These are phyloP conservation scores for Multifurca ochricompacta DNA, from an alignment of 768 basidiomycete genomes.

Conservation along the genomic window DNA sequence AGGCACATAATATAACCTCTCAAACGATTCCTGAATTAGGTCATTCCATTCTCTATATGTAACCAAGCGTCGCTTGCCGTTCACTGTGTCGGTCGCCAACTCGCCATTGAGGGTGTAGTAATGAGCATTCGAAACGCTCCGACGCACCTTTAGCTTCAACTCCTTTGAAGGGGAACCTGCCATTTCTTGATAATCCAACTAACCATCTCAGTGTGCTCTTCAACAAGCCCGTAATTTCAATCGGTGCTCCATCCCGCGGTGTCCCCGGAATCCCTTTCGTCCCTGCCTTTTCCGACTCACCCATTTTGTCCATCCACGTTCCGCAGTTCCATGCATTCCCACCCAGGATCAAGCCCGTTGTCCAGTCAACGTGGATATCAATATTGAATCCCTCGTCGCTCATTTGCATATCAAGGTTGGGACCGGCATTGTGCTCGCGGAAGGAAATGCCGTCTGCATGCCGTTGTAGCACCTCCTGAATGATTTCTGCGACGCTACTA, in stretches of 20 bases:
- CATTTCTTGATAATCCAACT: conserved; percentile 49
- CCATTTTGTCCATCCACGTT: conserved; percentile 99
- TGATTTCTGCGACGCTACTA: conserved; percentile 84
- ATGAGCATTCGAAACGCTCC: not conserved
- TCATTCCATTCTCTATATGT: conserved; percentile 89
- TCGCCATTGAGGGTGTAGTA: not conserved
- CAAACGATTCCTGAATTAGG: conserved; percentile 81
- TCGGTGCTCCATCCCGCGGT: conserved; percentile 89
- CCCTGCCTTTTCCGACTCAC: conserved; percentile 83
- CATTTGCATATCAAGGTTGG: conserved; percentile 98
- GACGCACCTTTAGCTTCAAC: conserved; percentile 70
- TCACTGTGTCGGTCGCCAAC: conserved; percentile 38
- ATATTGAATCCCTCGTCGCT: conserved; percentile 87
- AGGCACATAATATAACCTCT: conserved; percentile 87
- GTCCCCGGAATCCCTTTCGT: conserved; percentile 96
- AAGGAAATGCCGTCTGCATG: conserved; percentile 91
- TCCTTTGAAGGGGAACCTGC: conserved; percentile 84
- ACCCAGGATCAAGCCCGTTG: conserved; percentile 81
- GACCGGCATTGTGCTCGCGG: conserved; percentile 93
- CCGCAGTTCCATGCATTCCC: conserved; percentile 85
- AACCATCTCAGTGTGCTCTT: conserved; percentile 94
- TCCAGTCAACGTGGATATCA: conserved; percentile 92
- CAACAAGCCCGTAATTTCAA: conserved; percentile 90
- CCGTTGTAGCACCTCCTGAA: conserved; percentile 93
- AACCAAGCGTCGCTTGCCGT: conserved; percentile 58